These are phyloP conservation scores for Aegilops longissima DNA, from an alignment of 176 grass and related monocot genomes.

Conservation along the genomic window DNA sequence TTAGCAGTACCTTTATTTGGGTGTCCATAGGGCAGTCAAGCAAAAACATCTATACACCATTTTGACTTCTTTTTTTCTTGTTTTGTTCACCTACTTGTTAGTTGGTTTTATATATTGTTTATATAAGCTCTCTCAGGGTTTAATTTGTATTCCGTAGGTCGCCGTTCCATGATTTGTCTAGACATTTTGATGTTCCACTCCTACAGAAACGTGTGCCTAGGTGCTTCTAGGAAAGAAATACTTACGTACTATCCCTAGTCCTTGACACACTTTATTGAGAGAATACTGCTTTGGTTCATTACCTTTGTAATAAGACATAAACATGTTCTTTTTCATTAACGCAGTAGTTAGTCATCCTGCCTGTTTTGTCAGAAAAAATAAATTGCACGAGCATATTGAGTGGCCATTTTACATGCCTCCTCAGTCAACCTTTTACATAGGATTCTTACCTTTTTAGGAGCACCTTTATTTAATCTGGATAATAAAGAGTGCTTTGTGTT, in stretches of 20 bases:
- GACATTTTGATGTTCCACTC: neutral
- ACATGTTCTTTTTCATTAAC: neutral
- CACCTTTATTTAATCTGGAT: neutral
- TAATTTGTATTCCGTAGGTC: no score
- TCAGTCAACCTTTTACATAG: neutral
- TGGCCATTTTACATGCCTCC: neutral
- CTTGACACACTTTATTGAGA: neutral
- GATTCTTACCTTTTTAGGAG: no score
- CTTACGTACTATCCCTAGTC: neutral
- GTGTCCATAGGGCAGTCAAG: no score
- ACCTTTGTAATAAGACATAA: neutral
- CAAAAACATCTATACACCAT: no score
- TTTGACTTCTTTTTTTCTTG: no score
- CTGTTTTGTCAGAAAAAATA: neutral
- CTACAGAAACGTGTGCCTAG: neutral
- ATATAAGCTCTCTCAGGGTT: no score
- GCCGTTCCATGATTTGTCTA: neutral
- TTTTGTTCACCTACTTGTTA: no score
- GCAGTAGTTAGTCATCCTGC: no score
- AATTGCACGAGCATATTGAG: neutral
- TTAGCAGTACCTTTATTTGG: neutral
- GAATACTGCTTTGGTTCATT: neutral
- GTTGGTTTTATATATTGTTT: no score
- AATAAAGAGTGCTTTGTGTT: neutral
- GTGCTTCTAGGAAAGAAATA: neutral